Percentiles rank a stretch among this genome's conserved stretches.
Evolutionary conservation across 2,329 filamentous ascomycete genomes (phyloP).

Genomic region (Stagonosporopsis vannaccii): DNA sequence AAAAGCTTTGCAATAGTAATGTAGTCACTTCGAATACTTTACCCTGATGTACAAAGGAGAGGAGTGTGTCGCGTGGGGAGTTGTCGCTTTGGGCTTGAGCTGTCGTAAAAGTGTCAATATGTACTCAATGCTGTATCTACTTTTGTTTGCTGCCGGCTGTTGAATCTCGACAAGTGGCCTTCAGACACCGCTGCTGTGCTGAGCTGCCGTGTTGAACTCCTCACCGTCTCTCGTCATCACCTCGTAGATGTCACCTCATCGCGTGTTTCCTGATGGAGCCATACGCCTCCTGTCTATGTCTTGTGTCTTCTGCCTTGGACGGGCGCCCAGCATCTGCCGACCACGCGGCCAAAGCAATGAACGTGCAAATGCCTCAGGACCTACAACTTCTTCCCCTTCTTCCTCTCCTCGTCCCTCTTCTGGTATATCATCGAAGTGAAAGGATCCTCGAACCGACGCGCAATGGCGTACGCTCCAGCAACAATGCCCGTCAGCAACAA

Average conservation of each 20-base stretch:
- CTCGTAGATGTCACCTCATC: background rate
- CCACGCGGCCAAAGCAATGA: background rate
- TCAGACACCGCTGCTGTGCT: slow-evolving; percentile 21
- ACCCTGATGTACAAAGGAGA: slow-evolving; percentile 8
- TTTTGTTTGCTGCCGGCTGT: slow-evolving; percentile 18
- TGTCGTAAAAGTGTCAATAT: slow-evolving; percentile 18
- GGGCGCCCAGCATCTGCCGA: background rate
- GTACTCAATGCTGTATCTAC: slow-evolving; percentile 22
- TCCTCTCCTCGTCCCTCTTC: slow-evolving; percentile 71
- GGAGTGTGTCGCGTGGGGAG: slow-evolving; percentile 17
- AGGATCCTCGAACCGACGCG: slow-evolving; percentile 87
- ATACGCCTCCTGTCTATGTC: background rate
- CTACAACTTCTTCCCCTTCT: slow-evolving; percentile 47
- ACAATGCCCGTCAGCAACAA: slow-evolving; percentile 78
- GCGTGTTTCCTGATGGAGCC: background rate
- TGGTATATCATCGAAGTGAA: slow-evolving; percentile 94
- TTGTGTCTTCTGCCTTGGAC: background rate
- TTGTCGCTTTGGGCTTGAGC: slow-evolving; percentile 29
- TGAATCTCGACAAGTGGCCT: slow-evolving; percentile 21
- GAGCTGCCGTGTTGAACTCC: slow-evolving; percentile 23
- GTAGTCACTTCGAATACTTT: background rate
- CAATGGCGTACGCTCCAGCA: slow-evolving; percentile 78
- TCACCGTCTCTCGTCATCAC: slow-evolving; percentile 1
- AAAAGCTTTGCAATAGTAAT: background rate
- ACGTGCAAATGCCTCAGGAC: slow-evolving; percentile 11